Base-by-base conservation (phyloP, 495 filamentous ascomycete species). In the Amphirosellinia nigrospora region DNA sequence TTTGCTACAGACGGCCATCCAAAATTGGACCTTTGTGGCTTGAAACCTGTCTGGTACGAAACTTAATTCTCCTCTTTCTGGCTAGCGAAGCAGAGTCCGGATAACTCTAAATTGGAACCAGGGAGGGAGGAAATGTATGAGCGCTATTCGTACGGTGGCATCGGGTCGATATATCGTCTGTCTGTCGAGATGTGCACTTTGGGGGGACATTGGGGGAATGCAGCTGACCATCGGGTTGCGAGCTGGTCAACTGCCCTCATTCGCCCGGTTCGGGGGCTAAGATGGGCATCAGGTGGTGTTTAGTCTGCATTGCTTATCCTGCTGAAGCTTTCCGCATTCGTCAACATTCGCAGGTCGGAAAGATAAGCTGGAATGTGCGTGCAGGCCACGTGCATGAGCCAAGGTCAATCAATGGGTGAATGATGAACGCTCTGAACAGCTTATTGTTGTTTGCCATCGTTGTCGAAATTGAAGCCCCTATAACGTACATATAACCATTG, bases 341-440 rank as follows among this genome's bases (percentile, higher is more conserved):
- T 77, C 66, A 38, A 68, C 64, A 68, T 71, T 71, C 59, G 69
- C 64, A 63, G 70, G 30, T 11, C 45, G 30, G 43, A 56, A 62
- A 77, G 73, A 77, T 77, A 77, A 77, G 72, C 73, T 75, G 73
- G 75, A 75, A 77, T 77, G 71, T 70, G 71, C 30, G 72, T 75
- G 66, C 41, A 36, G 55, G 39, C 73, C 75, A 77, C 75, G 75
- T 75, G 75, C 75, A 71, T n/a, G n/a, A 36, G 26, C 45, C 38
- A 10, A 30, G 52, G 16, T n/a, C n/a, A n/a, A 9, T 43, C 50
- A 39, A 52, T 52, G 50, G 39, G 45, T 34, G 16, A 30, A 56
- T 56, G 39, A 39, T 34, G 16, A 30, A 56, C 34, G 30, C 28
- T 15, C 28, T 58, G 30, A 16, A 58, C n/a, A n/a, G 30, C 55